Evolutionary conservation across 371 early-diverging fungal genomes (phyloP), one percentile per base, ranked within the genome.

Genomic region (Mycotypha africana): DNA sequence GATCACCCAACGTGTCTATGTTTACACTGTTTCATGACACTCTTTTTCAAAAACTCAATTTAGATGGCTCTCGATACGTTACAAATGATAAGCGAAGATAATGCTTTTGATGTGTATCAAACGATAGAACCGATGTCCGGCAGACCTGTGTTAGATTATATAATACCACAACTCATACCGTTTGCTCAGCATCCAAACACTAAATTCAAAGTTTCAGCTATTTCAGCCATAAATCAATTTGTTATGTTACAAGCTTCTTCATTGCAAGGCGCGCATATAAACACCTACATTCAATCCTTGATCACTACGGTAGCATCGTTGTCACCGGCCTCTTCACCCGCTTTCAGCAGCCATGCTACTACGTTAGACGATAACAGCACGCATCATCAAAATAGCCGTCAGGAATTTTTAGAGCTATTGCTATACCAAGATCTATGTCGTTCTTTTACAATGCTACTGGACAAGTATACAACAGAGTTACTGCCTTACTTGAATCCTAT

Each of bases 71-170:
- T 89, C 57, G 82, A 84, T 56, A 87, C 90, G 3, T 54, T 97
- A 53, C 73, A 79, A 61, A 94, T 89, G 68, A 86, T 95, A 43
- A 93, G 95, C 67, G 96, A 95, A 56, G 97, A 95, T 59, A 84
- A 80, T 30, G 72, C 85, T 36, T 67, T 62, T 4, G 85, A 88
- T 38, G 74, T 97, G 20, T 85, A 86, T 41, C 67, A 78, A 53
- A 82, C 88, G 40, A 73, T n/a, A n/a, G n/a, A n/a, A n/a, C 78
- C 38, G 80, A 49, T 16, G 24, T 20, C 21, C 82, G 45, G 71
- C 71, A 17, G 73, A 75, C 28, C 88, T 86, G 11, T 56, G 8
- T 72, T 93, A 36, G 78, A 81, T 46, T 69, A 66, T 39, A 84
- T 94, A 76, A 78, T 95, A 30, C 92, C 88, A 28, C 83, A 81